A percentile compares a stretch with the other conserved stretches of the same genome.
Evolutionary conservation across 2,329 filamentous ascomycete species (phyloP).

Genomic region (Xylariaceae sp.): DNA sequence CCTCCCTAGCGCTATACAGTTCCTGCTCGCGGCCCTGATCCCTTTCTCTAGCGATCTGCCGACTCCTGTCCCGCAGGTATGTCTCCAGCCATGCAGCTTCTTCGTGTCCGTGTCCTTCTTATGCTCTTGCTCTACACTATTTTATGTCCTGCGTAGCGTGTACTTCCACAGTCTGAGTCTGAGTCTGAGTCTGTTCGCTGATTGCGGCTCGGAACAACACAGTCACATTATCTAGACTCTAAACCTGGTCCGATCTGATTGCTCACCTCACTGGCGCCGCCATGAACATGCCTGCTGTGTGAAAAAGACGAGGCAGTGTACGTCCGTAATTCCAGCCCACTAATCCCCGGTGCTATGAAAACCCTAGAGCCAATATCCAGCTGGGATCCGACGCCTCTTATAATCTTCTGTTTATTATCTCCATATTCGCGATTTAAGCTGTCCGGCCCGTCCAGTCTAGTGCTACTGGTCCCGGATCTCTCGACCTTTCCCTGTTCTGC

Average conservation of each 20-base stretch:
- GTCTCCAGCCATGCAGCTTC: not conserved
- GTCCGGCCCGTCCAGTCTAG: not conserved
- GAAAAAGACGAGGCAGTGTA: not conserved
- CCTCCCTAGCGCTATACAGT: too few relatives aligned
- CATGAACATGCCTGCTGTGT: not conserved
- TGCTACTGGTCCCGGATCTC: not conserved
- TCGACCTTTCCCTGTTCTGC: not conserved
- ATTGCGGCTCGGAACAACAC: too few relatives aligned
- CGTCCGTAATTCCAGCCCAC: not conserved
- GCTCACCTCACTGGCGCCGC: slow-evolving; percentile 12
- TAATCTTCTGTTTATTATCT: not conserved
- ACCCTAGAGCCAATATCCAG: not conserved
- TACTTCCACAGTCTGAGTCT: too few relatives aligned
- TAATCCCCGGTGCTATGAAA: not conserved
- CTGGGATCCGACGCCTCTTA: not conserved
- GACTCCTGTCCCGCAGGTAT: not conserved
- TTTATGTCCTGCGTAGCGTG: too few relatives aligned
- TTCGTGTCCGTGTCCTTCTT: not conserved
- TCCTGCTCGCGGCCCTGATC: too few relatives aligned
- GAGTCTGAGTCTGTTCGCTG: too few relatives aligned
- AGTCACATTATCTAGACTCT: slow-evolving; percentile 6
- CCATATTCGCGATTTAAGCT: slow-evolving; percentile 2
- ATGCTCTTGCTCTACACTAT: too few relatives aligned
- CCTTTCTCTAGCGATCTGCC: not conserved
- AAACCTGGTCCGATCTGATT: slow-evolving; percentile 5